Conservation (phyloP, 2,329 filamentous ascomycete genomes). For the Colletotrichum euphorbiae region DNA sequence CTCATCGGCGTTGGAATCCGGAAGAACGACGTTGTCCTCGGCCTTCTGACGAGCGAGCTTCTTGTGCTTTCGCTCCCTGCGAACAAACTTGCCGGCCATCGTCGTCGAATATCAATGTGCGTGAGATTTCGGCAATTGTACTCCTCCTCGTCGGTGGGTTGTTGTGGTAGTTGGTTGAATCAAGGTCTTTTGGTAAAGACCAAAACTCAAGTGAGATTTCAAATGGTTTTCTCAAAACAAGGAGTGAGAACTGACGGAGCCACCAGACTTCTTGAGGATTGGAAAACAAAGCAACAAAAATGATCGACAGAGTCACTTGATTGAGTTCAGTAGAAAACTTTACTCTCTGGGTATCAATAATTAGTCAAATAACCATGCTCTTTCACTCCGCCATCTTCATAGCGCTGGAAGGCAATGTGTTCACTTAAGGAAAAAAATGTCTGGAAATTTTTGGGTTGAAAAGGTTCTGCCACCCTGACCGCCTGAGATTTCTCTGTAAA, state of each 20-base stretch:
- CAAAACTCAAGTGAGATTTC: not conserved
- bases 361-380: not conserved
- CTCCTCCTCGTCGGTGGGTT: not conserved
- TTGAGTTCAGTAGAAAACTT: not conserved
- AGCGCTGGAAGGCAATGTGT: conserved; percentile 18
- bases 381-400: not conserved
- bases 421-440: conserved; percentile 17
- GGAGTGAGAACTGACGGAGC: not conserved
- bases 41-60: conserved; percentile 73
- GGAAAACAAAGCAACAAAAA: not conserved
- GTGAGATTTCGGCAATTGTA: not conserved
- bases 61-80: conserved; percentile 75
- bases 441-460: conserved; percentile 51
- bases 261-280: not conserved
- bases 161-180: no score
- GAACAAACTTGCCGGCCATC: conserved; percentile 67
- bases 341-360: conserved; percentile 21
- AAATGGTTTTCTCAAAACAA: no score
- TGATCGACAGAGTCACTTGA: not conserved
- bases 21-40: conserved; percentile 54
- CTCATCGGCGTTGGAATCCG: conserved; percentile 68
- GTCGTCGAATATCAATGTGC: conserved; percentile 28
- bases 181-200: no score
- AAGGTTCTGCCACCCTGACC: conserved; percentile 53
- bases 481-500: conserved; percentile 47